phyloP scores from a whole-genome alignment of 177 flowering plant genomes.

The Vitis hybrid region DNA sequence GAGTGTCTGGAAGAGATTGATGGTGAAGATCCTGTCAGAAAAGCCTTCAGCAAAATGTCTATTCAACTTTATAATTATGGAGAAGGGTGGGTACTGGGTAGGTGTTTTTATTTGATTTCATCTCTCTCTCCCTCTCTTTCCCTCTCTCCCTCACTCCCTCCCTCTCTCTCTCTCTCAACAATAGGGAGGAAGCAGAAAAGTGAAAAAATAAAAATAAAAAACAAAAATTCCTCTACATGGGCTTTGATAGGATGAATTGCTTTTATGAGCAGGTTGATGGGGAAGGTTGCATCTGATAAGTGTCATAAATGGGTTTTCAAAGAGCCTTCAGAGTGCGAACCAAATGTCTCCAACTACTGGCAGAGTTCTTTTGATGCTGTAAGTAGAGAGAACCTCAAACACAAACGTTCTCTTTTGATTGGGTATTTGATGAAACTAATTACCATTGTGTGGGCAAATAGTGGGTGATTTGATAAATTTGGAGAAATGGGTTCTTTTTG shows the following conservation, averaged over 20 bases:
- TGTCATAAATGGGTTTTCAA: conserved; percentile 99
- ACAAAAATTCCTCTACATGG: not conserved
- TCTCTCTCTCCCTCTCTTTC: conserved; percentile 1
- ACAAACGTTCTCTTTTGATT: not conserved
- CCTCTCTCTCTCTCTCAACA: conserved; percentile 3
- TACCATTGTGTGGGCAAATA: too few species aligned
- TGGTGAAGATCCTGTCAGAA: conserved; percentile 92
- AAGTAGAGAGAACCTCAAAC: conserved; percentile 23
- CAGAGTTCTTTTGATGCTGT: conserved; percentile 99
- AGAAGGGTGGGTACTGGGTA: conserved; percentile 99
- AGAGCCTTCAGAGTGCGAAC: conserved; percentile 93
- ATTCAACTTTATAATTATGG: conserved; percentile 99
- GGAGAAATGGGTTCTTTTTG: not conserved
- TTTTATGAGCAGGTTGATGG: conserved; percentile 81
- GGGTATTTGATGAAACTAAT: too few species aligned
- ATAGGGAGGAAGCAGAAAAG: not conserved
- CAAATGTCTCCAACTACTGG: conserved; percentile 95
- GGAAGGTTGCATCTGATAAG: conserved; percentile 99
- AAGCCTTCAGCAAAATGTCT: conserved; percentile 99
- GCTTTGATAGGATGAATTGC: conserved; percentile 9
- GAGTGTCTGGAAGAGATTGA: conserved; percentile 77
- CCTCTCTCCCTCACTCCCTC: conserved; percentile 7
- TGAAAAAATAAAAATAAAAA: not conserved
- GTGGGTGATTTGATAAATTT: conserved; percentile 1
- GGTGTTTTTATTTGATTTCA: conserved; percentile 37